A percentile compares a stretch with the other conserved stretches of the same genome.
Evolutionary conservation across 2,329 filamentous ascomycete species (phyloP).

Genomic region (Exophiala viscosa): DNA sequence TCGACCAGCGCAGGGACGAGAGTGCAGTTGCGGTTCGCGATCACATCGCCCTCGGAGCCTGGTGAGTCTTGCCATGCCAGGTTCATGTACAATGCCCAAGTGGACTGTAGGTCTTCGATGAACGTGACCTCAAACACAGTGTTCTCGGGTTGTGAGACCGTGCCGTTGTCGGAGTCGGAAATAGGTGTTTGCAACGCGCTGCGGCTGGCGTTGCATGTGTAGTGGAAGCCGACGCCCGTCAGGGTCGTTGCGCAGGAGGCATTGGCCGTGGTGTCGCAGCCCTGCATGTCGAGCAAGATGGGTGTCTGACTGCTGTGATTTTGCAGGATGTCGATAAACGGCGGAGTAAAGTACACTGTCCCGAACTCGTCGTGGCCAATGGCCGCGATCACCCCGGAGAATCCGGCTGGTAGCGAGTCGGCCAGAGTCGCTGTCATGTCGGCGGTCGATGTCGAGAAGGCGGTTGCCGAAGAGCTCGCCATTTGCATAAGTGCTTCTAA

Average conservation of each 20-base stretch:
- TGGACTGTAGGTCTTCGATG: too few species aligned
- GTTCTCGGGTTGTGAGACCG: not conserved
- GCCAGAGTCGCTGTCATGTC: conserved; percentile 8
- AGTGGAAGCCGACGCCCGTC: conserved; percentile 7
- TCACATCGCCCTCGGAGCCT: not conserved
- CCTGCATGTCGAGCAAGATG: conserved; percentile 2
- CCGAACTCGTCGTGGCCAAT: conserved; percentile 1
- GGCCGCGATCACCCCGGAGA: conserved; percentile 2
- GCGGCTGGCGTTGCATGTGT: conserved; percentile 8
- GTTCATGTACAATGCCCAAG: too few species aligned
- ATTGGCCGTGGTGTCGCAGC: conserved; percentile 8
- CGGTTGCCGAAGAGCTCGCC: conserved; percentile 7
- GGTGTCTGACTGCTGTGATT: conserved; percentile 7
- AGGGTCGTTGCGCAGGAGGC: conserved; percentile 3
- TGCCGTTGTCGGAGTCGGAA: not conserved
- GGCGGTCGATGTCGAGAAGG: not conserved
- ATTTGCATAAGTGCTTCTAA: conserved; percentile 7
- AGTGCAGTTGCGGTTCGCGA: conserved; percentile 6
- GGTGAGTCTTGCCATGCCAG: conserved; percentile 4
- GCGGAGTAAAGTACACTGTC: not conserved
- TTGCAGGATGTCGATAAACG: conserved; percentile 7
- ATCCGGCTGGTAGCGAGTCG: conserved; percentile 3
- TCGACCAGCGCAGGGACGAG: conserved; percentile 6
- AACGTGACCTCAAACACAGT: not conserved
- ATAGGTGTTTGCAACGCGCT: not conserved